A percentile compares a stretch with the other conserved stretches of the same genome.
phyloP scores from a whole-genome alignment of 306 rosid genomes.

The Acacia crassicarpa region DNA sequence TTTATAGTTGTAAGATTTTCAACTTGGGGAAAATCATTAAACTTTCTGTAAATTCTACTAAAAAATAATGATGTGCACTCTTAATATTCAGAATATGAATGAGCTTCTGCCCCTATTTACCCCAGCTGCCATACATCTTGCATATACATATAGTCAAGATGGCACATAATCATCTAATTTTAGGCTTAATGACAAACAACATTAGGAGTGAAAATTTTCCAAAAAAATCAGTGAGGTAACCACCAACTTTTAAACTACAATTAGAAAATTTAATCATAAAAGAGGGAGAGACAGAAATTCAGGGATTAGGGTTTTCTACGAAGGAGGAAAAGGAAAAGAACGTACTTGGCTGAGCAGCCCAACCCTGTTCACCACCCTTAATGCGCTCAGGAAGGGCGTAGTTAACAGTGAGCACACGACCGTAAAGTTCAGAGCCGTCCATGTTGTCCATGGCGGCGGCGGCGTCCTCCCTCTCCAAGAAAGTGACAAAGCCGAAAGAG shows the following conservation, averaged over 20 bases:
- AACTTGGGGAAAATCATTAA: background rate
- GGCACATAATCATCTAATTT: background rate
- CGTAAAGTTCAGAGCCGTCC: slow-evolving; percentile 98
- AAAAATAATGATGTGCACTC: background rate
- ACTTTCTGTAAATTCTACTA: background rate
- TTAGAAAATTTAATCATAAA: background rate
- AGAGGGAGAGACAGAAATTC: background rate
- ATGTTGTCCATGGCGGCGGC: slow-evolving; percentile 94
- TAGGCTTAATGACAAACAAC: background rate
- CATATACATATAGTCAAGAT: background rate
- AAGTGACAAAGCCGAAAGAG: slow-evolving; percentile 93
- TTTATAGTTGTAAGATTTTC: background rate
- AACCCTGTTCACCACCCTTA: slow-evolving; percentile 98
- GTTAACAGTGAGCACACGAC: slow-evolving; percentile 94
- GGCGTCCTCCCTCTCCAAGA: slow-evolving; percentile 90
- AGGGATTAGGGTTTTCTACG: background rate
- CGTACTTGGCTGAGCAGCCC: slow-evolving; percentile 98
- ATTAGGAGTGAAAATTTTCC: background rate
- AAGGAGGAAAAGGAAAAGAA: background rate
- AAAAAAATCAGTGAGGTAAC: background rate
- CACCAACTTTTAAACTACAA: background rate
- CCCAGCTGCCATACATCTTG: background rate
- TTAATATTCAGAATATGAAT: background rate
- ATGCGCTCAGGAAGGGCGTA: slow-evolving; percentile 87
- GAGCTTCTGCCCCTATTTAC: background rate